Percentiles rank a stretch among this genome's conserved stretches.
Conservation (phyloP, 768 basidiomycete genomes). For the Tephrocybe sp. region DNA sequence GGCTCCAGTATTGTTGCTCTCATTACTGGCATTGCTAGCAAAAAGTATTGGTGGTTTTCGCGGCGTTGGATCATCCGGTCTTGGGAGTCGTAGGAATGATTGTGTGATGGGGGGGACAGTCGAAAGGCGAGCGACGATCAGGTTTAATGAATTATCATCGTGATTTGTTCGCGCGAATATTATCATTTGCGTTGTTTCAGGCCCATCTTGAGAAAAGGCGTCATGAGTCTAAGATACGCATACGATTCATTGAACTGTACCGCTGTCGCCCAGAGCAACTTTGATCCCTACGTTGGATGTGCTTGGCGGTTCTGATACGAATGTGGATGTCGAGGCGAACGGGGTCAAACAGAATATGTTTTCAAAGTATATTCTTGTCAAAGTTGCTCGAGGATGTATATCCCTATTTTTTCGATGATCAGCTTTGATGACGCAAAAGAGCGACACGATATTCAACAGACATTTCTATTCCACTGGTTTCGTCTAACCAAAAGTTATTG, state of each 20-base stretch:
- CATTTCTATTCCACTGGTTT: constrained; percentile 45
- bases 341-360: constrained; percentile 59
- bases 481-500: constrained; percentile 50
- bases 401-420: constrained; percentile 40
- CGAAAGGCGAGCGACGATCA: constrained; percentile 60
- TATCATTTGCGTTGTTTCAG: constrained; percentile 66
- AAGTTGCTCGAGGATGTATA: constrained; percentile 60
- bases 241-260: constrained; percentile 33
- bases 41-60: constrained; percentile 57
- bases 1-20: constrained; percentile 2
- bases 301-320: constrained; percentile 15
- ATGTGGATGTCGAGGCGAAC: constrained; percentile 28
- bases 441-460: constrained; percentile 13
- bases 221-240: background rate
- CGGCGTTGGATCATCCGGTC: constrained; percentile 80
- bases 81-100: constrained; percentile 39
- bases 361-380: constrained; percentile 68
- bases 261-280: constrained; percentile 67
- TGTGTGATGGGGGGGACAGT: constrained; percentile 26
- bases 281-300: constrained; percentile 57
- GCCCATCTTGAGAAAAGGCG: constrained; percentile 43
- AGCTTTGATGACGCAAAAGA: background rate
- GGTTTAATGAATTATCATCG: constrained; percentile 28
- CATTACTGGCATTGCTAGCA: constrained; percentile 18
- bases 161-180: constrained; percentile 38